phyloP scores from a whole-genome alignment of 2,329 filamentous ascomycete genomes.

The Diaporthe sp. region DNA sequence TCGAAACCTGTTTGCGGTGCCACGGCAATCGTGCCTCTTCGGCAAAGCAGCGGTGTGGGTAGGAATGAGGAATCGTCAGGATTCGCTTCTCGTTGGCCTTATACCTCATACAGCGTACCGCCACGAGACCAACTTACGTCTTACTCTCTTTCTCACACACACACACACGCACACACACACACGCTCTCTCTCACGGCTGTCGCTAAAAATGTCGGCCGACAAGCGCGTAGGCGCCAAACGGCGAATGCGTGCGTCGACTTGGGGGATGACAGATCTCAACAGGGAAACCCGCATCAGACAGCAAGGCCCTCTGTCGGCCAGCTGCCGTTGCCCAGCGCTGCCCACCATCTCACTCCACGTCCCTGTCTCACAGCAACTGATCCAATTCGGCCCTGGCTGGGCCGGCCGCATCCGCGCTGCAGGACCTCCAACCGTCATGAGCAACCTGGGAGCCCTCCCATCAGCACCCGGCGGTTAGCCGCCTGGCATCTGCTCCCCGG shows the following conservation, averaged over 20 bases:
- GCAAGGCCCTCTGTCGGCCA: background rate
- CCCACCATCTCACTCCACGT: conserved; percentile 10
- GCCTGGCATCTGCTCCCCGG: conserved; percentile 7
- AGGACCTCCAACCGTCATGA: conserved; percentile 2
- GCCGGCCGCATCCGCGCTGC: conserved; percentile 14
- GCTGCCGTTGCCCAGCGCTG: conserved; percentile 19
- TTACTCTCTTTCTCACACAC: conserved; percentile 1
- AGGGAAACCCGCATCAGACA: conserved; percentile 13
- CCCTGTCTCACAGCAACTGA: conserved; percentile 30
- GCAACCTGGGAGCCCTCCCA: background rate
- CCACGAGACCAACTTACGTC: conserved; percentile 22
- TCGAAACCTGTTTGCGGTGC: conserved; percentile 39
- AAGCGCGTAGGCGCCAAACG: conserved; percentile 24
- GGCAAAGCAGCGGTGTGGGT: conserved; percentile 40
- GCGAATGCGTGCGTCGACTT: conserved; percentile 5
- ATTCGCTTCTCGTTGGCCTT: conserved; percentile 31
- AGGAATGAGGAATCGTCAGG: conserved; percentile 27
- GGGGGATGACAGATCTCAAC: conserved; percentile 17
- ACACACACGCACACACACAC: background rate
- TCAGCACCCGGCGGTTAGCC: background rate
- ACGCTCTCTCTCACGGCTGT: background rate
- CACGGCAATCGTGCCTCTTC: conserved; percentile 38
- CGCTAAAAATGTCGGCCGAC: conserved; percentile 27
- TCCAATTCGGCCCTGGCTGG: conserved; percentile 37
- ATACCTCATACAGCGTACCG: conserved; percentile 28